These are phyloP conservation scores for Thalassia testudinum DNA, from an alignment of 116 monocot genomes.

Conservation along the genomic window DNA sequence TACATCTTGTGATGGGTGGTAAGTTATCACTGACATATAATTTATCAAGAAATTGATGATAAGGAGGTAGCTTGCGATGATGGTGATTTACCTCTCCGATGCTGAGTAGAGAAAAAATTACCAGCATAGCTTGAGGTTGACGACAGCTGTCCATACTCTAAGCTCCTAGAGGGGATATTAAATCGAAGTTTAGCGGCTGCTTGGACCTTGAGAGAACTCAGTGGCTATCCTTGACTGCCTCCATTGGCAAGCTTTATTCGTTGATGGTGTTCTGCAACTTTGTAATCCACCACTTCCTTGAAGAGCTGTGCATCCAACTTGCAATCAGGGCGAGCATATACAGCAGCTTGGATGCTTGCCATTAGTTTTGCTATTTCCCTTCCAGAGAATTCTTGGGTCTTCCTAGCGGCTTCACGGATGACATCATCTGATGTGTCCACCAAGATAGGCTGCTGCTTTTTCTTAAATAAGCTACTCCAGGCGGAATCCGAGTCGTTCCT, in stretches of 20 bases:
- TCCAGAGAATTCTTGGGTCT: slow-evolving; percentile 72
- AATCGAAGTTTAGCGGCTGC: too few species aligned
- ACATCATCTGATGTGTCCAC: slow-evolving; percentile 45
- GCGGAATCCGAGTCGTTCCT: background rate
- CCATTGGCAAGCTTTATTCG: slow-evolving; percentile 40
- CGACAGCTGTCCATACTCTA: too few species aligned
- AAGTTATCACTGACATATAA: too few species aligned
- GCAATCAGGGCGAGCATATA: slow-evolving; percentile 58
- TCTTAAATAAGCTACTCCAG: slow-evolving; percentile 27
- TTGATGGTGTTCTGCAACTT: slow-evolving; percentile 73
- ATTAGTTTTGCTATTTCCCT: slow-evolving; percentile 87
- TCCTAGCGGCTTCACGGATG: slow-evolving; percentile 52
- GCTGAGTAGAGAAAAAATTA: too few species aligned
- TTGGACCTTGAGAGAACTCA: too few species aligned
- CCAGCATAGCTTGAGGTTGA: too few species aligned
- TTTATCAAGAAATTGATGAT: too few species aligned
- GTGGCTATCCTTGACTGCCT: background rate
- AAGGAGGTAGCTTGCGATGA: too few species aligned
- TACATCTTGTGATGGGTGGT: too few species aligned
- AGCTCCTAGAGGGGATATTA: too few species aligned
- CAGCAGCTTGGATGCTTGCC: slow-evolving; percentile 71
- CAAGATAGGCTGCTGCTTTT: slow-evolving; percentile 22
- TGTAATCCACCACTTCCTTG: slow-evolving; percentile 69
- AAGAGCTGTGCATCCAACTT: slow-evolving; percentile 48
- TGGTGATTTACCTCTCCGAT: too few species aligned